Evolutionary conservation across 495 filamentous ascomycete species (phyloP), one percentile per base, ranked within the genome.

Genomic region (Talaromyces thailandensis): DNA sequence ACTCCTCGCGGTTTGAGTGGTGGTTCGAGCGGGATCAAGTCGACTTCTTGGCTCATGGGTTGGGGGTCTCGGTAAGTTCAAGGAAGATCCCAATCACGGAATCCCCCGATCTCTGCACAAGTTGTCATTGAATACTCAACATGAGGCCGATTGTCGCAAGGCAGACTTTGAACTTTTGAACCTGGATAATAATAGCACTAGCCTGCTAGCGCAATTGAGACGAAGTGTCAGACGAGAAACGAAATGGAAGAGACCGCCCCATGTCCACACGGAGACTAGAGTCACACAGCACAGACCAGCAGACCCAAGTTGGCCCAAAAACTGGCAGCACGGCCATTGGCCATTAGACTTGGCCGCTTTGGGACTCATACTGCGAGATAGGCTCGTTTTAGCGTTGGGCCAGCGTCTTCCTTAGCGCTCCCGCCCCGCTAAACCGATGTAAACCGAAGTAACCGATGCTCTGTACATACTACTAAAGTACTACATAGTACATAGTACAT

Each of bases 331-430:
- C 6, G 50, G 37, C 31, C 21, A 48, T n/a, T n/a, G 26, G 29
- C 48, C 48, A 21, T 21, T n/a, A 3, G 23, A 9, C 51, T 55
- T 55, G 28, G 21, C 51, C 51, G 1, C 21, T 55, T 26, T 5
- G 51, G 51, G 51, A 26, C 51, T 55, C 26, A 55, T 55, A 26
- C 6, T 55, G 51, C 51, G 51, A 55, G 51, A 55, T 55, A 55
- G 51, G 51, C 51, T 55, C 51, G 4, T 55, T 55, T 55, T 55
- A 55, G 51, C n/a, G 51, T 23, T 16, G 23, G 23, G 45, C 31
- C 31, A 35, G 31, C 31, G 31, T 12, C 31, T 9, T 11, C 14
- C 2, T 16, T 48, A 48, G 43, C 43, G 43, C 43, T 0, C 43
- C 43, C 43, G n/a, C 43, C 18, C 43, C 43, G n/a, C 43, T 12